These are phyloP conservation scores for Roridomyces roridus DNA, from an alignment of 768 basidiomycete species.

Conservation along the genomic window DNA sequence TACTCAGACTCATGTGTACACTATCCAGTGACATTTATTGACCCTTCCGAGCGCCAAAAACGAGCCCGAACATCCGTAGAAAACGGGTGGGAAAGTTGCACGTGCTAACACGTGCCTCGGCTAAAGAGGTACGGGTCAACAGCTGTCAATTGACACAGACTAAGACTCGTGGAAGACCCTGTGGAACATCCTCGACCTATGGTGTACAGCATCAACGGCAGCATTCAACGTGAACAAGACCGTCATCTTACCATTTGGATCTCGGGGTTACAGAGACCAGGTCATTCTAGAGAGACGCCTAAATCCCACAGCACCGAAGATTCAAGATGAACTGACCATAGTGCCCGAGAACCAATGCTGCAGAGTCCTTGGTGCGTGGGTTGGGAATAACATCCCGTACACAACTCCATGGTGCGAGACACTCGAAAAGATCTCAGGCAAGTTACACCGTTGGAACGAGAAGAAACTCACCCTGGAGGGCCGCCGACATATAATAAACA, in stretches of 20 bases:
- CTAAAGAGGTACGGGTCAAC: no score
- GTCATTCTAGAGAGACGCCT: not conserved
- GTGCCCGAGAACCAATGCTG: not conserved
- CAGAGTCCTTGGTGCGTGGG: not conserved
- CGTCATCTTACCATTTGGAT: not conserved
- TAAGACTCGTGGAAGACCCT: not conserved
- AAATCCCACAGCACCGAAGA: not conserved
- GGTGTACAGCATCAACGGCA: conserved; percentile 1
- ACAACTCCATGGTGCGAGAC: not conserved
- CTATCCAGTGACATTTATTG: no score
- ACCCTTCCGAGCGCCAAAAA: no score
- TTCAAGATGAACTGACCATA: not conserved
- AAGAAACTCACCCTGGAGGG: conserved; percentile 15
- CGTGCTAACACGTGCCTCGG: no score
- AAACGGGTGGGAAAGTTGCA: no score
- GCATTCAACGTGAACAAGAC: not conserved
- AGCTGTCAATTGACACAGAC: no score
- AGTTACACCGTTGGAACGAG: not conserved
- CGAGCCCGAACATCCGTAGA: no score
- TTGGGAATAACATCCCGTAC: not conserved
- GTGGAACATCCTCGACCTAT: not conserved
- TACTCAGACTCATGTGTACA: no score
- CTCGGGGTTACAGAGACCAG: not conserved
- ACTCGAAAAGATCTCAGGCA: not conserved
- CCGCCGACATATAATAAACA: conserved; percentile 17